Evolutionary conservation across 352 stramenopile genomes (phyloP).

Genomic region (Stramenopiles sp.): DNA sequence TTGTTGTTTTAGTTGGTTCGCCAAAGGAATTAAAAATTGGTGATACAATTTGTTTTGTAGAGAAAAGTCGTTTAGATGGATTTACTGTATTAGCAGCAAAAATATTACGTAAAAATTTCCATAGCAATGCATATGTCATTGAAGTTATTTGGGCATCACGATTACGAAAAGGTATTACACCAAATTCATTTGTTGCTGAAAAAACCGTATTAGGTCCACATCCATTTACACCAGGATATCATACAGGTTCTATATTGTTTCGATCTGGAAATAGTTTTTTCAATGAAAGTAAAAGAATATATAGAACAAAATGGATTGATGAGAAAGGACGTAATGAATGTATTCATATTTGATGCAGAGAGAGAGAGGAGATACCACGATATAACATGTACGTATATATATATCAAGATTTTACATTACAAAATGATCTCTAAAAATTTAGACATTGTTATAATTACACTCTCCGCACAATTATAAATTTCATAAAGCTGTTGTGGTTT

Average conservation of each 20-base stretch:
- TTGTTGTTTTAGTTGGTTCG: background rate
- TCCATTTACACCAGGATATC: background rate
- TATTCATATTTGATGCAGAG: no score
- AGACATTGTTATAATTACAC: no score
- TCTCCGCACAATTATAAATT: no score
- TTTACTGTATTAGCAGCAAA: background rate
- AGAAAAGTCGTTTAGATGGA: background rate
- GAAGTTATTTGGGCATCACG: background rate
- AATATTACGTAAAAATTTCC: background rate
- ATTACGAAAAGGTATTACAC: background rate
- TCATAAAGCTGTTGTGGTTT: no score
- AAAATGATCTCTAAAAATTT: no score
- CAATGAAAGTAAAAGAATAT: background rate
- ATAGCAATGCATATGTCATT: background rate
- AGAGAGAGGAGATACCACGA: no score
- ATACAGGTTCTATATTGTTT: background rate
- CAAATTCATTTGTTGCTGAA: background rate
- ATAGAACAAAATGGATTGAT: background rate
- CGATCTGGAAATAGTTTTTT: background rate
- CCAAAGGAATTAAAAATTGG: background rate
- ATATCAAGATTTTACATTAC: no score
- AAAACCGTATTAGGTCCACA: background rate
- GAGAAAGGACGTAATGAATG: no score
- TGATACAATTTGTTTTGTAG: background rate
- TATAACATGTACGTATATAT: no score